phyloP scores from a whole-genome alignment of 768 basidiomycete species.

The Boletus subcaerulescens region DNA sequence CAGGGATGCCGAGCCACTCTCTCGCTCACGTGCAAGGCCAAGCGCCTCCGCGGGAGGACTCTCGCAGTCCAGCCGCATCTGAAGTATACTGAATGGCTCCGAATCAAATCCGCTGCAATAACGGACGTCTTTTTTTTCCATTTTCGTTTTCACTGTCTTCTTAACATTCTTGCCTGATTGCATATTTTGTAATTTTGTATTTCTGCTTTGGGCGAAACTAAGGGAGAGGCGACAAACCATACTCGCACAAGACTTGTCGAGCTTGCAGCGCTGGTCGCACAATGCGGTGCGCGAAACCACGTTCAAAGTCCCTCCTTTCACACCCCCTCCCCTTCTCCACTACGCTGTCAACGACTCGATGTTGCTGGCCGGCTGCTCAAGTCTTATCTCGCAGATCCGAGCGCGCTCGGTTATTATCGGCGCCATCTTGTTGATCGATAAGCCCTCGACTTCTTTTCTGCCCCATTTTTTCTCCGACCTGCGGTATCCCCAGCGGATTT shows the following conservation, averaged over 20 bases:
- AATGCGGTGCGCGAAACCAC: slow-evolving; percentile 30
- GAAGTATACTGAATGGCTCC: slow-evolving; percentile 30
- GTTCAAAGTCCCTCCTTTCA: slow-evolving; percentile 17
- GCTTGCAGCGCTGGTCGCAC: slow-evolving; percentile 32
- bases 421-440: slow-evolving; percentile 47
- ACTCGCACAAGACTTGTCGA: slow-evolving; percentile 26
- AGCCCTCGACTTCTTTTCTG: slow-evolving; percentile 30
- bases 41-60: slow-evolving; percentile 61
- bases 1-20: slow-evolving; percentile 43
- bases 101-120: slow-evolving; percentile 19
- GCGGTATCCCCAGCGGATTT: slow-evolving; percentile 28
- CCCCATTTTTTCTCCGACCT: slow-evolving; percentile 20
- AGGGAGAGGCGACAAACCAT: slow-evolving; percentile 19
- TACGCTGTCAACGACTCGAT: slow-evolving; percentile 36
- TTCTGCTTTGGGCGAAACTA: slow-evolving; percentile 25
- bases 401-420: slow-evolving; percentile 27
- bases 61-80: slow-evolving; percentile 39
- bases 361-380: slow-evolving; percentile 36
- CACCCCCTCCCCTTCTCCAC: slow-evolving; percentile 7
- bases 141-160: slow-evolving; percentile 31
- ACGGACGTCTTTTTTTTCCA: slow-evolving; percentile 34
- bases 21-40: slow-evolving; percentile 58
- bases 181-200: slow-evolving; percentile 35
- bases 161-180: slow-evolving; percentile 32
- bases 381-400: slow-evolving; percentile 34